Evolutionary conservation across 345 rosid species (phyloP), one percentile per base, ranked within the genome.

Genomic region (Geranium brycei): DNA sequence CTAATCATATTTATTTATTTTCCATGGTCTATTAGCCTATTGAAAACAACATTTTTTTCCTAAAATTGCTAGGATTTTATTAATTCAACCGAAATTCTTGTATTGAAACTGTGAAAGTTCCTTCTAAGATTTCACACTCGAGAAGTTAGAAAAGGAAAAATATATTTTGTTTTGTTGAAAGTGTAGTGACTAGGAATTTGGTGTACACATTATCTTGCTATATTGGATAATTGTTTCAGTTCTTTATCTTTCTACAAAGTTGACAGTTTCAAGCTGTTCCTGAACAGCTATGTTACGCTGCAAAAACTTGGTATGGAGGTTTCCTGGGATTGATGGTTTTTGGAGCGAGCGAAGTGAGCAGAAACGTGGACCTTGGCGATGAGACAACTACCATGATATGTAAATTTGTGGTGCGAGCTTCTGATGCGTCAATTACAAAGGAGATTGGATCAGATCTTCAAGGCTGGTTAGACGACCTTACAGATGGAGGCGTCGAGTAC

Each of bases 271-370:
- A 16, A 57, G 56, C 47, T 35, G 30, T 40, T 61, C 47, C 38
- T 58, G 62, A 62, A 66, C 87, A 89, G 99, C 90, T 89, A 72
- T 92, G 99, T 69, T 87, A 84, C 71, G 96, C 96, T 66, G 99
- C 97, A 62, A 92, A 92, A 76, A 92, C 97, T 56, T 92, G 97
- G 98, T 86, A 83, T 73, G 97, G 97, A 63, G 97, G 97, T 60
- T 89, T 87, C 74, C 64, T 92, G 72, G 96, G 97, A 28, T 71
- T 93, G 96, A 93, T 88, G 97, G 71, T 93, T 35, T 89, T 93
- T 76, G 99, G 99, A 68, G 96, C 99, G 64, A 93, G 96, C 80
- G 99, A 93, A 81, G 95, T 93, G 61, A 93, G 97, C 82, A 83
- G 99, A 77, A 90, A 93, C 67, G 91, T 93, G 68, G 99, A 93